Evolutionary conservation across 2,329 filamentous ascomycete genomes (phyloP).

Genomic region (Ciborinia camelliae): DNA sequence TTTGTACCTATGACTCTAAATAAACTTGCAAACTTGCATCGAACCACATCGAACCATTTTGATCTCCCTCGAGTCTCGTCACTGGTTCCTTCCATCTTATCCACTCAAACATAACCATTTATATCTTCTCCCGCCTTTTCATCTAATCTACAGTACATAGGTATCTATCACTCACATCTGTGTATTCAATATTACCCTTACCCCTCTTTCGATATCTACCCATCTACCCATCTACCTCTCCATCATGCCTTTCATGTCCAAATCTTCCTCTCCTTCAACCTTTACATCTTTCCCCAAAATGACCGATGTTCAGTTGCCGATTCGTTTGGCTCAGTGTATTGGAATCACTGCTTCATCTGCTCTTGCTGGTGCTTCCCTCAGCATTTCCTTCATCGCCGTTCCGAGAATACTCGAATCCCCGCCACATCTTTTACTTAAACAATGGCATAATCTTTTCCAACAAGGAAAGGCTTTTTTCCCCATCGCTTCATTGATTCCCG

Average conservation of each 20-base stretch:
- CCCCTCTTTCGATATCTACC: constrained; percentile 3
- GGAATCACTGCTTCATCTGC: constrained; percentile 50
- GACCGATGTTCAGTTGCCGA: constrained; percentile 23
- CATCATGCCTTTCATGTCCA: constrained; percentile 17
- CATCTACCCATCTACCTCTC: no score
- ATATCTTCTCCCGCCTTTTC: not conserved
- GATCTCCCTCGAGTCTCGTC: no score
- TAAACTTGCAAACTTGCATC: no score
- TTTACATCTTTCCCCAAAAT: constrained; percentile 5
- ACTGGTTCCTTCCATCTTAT: not conserved
- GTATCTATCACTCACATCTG: not conserved
- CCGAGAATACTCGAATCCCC: constrained; percentile 55
- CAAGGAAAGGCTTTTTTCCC: constrained; percentile 41
- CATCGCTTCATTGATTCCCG: constrained; percentile 41
- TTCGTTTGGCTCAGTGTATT: constrained; percentile 48
- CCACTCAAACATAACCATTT: constrained; percentile 12
- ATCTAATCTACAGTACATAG: constrained; percentile 4
- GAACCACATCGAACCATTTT: constrained; percentile 4
- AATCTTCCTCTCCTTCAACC: constrained; percentile 12
- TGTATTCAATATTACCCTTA: not conserved
- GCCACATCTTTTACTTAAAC: constrained; percentile 51
- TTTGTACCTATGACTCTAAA: not conserved
- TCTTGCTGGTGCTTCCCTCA: constrained; percentile 41
- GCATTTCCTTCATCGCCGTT: constrained; percentile 45
- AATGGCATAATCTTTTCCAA: constrained; percentile 49